A percentile compares a stretch with the other conserved stretches of the same genome.
These are phyloP conservation scores for Myotisia sp. DNA, from an alignment of 2,329 filamentous ascomycete genomes.

Conservation along the genomic window DNA sequence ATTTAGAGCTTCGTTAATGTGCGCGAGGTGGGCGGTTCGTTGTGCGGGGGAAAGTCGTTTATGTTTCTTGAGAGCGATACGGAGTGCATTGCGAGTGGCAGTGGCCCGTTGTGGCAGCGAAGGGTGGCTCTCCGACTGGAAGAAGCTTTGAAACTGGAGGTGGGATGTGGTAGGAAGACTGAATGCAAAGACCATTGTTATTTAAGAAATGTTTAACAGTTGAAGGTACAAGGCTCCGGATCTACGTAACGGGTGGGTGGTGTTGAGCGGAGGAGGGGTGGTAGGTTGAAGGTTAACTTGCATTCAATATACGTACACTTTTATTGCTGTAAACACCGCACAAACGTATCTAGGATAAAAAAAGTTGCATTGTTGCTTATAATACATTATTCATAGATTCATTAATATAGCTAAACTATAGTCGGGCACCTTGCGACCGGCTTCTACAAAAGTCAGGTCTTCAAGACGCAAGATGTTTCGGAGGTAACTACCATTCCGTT, in stretches of 20 bases:
- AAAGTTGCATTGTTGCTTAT: too few relatives aligned
- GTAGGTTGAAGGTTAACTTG: too few relatives aligned
- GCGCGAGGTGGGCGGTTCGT: slow-evolving; percentile 55
- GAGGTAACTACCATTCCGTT: too few relatives aligned
- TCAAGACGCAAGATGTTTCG: too few relatives aligned
- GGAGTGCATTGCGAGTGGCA: slow-evolving; percentile 68
- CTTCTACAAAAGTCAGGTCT: too few relatives aligned
- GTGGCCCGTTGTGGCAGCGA: slow-evolving; percentile 72
- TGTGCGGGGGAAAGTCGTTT: slow-evolving; percentile 65
- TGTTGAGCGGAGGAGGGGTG: background rate
- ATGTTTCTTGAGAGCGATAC: slow-evolving; percentile 73
- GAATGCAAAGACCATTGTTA: slow-evolving; percentile 74
- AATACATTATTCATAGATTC: too few relatives aligned
- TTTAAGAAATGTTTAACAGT: too few relatives aligned
- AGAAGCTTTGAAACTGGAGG: slow-evolving; percentile 64
- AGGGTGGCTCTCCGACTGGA: slow-evolving; percentile 70
- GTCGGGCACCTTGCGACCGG: too few relatives aligned
- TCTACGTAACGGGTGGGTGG: background rate
- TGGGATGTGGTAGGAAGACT: slow-evolving; percentile 77
- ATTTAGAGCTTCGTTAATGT: slow-evolving; percentile 54
- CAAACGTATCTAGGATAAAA: too few relatives aligned
- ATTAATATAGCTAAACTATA: too few relatives aligned
- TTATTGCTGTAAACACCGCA: too few relatives aligned
- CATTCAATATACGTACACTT: too few relatives aligned
- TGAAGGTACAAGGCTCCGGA: slow-evolving; percentile 6